These are phyloP conservation scores for Thraustotheca clavata DNA, from an alignment of 352 stramenopile genomes.

Conservation along the genomic window DNA sequence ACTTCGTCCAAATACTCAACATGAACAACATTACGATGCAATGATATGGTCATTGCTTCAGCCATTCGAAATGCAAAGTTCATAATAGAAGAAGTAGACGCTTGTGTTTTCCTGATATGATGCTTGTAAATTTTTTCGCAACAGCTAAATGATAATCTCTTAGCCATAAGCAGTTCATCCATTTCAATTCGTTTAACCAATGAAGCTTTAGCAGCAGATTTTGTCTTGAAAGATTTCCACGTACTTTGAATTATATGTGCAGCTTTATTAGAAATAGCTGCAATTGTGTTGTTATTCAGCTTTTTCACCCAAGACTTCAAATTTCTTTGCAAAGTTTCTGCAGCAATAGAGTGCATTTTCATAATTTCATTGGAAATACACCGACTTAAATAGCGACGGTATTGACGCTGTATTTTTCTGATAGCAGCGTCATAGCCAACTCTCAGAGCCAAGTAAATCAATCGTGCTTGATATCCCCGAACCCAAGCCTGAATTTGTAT, in stretches of 20 bases:
- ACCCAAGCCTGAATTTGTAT: conserved; percentile 44
- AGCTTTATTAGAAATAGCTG: background rate
- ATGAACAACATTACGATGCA: no score
- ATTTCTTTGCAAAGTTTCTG: conserved; percentile 38
- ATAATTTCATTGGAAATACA: conserved; percentile 29
- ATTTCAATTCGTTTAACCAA: no score
- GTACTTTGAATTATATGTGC: conserved; percentile 9
- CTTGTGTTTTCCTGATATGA: no score
- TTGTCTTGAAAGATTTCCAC: no score
- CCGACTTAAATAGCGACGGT: conserved; percentile 22
- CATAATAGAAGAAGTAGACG: no score
- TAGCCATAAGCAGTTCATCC: no score
- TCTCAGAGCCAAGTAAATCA: conserved; percentile 35
- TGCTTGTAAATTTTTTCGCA: background rate
- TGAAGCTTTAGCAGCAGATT: no score
- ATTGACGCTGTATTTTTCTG: conserved; percentile 37
- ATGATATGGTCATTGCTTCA: no score
- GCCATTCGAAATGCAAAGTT: no score
- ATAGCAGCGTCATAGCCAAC: conserved; percentile 39
- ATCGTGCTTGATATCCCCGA: conserved; percentile 44
- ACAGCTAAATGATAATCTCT: no score
- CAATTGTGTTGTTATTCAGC: no score
- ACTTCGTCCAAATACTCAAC: background rate
- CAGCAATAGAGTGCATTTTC: conserved; percentile 47
- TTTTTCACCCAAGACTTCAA: no score